These are phyloP conservation scores for Alternaria hordeiaustralica DNA, from an alignment of 2,329 filamentous ascomycete genomes.

Conservation along the genomic window DNA sequence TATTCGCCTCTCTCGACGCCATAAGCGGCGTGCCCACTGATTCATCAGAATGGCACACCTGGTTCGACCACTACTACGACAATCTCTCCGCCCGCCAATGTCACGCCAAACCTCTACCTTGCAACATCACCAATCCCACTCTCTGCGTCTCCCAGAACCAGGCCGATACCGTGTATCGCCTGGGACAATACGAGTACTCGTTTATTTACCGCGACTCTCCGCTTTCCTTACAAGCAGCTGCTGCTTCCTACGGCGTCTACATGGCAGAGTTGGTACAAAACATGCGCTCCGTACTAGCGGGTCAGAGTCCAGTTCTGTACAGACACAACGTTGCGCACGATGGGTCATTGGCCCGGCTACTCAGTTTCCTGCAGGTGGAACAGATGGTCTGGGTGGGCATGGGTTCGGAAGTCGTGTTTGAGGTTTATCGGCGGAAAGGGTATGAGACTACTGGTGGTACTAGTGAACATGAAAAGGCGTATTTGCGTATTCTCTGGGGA, in stretches of 20 bases:
- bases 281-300: slow-evolving; percentile 57
- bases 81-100: slow-evolving; percentile 82
- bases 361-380: slow-evolving; percentile 75
- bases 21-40: slow-evolving; percentile 68
- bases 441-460: background rate
- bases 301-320: slow-evolving; percentile 57
- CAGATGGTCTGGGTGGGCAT: slow-evolving; percentile 86
- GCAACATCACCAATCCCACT: slow-evolving; percentile 59
- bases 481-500: slow-evolving; percentile 73
- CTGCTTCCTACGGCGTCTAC: slow-evolving; percentile 73
- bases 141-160: slow-evolving; percentile 68
- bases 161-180: slow-evolving; percentile 73
- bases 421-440: slow-evolving; percentile 60
- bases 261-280: slow-evolving; percentile 73
- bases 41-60: slow-evolving; percentile 70
- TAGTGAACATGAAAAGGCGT: slow-evolving; percentile 40
- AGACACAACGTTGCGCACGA: slow-evolving; percentile 83
- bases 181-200: slow-evolving; percentile 82
- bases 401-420: slow-evolving; percentile 80
- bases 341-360: slow-evolving; percentile 70
- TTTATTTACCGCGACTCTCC: slow-evolving; percentile 75
- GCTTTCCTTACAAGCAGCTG: slow-evolving; percentile 67
- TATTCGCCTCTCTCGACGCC: slow-evolving; percentile 68
- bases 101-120: slow-evolving; percentile 75
- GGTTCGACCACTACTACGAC: slow-evolving; percentile 84